phyloP scores from a whole-genome alignment of 2,329 filamentous ascomycete genomes.

The Neoascochyta sp. region DNA sequence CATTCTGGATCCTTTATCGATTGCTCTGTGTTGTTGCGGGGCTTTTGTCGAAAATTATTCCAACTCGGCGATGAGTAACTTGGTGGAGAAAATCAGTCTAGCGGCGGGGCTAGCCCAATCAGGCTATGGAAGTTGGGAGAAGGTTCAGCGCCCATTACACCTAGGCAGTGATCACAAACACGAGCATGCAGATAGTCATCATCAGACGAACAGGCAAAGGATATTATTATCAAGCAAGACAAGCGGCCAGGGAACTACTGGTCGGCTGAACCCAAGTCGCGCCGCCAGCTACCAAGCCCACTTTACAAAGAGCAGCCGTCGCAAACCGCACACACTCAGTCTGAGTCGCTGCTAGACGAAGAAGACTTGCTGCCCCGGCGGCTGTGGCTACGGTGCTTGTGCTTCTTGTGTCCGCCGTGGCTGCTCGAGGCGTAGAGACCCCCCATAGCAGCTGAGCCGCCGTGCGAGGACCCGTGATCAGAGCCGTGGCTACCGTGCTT shows the following conservation, averaged over 20 bases:
- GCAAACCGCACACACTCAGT: conserved; percentile 22
- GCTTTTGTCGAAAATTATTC: conserved; percentile 18
- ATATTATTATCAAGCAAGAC: too few relatives aligned
- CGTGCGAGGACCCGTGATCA: conserved; percentile 25
- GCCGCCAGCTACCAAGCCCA: too few relatives aligned
- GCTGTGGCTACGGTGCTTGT: conserved; percentile 32
- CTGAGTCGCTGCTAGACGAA: conserved; percentile 36
- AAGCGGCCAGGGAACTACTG: too few relatives aligned
- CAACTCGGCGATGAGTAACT: conserved; percentile 26
- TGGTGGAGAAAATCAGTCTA: conserved; percentile 30
- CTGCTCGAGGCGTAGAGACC: conserved; percentile 33
- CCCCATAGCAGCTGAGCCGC: conserved; percentile 29
- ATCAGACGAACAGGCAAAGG: too few relatives aligned
- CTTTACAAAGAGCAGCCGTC: too few relatives aligned
- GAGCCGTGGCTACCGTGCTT: conserved; percentile 28
- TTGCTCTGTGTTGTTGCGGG: conserved; percentile 14
- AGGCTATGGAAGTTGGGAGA: too few relatives aligned
- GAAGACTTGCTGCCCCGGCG: conserved; percentile 30
- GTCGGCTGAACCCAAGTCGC: too few relatives aligned
- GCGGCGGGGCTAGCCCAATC: conserved; percentile 17
- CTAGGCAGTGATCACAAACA: too few relatives aligned
- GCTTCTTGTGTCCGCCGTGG: conserved; percentile 27
- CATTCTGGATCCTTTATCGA: conserved; percentile 32
- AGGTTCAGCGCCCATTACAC: too few relatives aligned
- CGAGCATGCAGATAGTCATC: too few relatives aligned